Evolutionary conservation across 148 eudicot species (phyloP), one percentile per base, ranked within the genome.

Genomic region (Rhododendron williamsianum): DNA sequence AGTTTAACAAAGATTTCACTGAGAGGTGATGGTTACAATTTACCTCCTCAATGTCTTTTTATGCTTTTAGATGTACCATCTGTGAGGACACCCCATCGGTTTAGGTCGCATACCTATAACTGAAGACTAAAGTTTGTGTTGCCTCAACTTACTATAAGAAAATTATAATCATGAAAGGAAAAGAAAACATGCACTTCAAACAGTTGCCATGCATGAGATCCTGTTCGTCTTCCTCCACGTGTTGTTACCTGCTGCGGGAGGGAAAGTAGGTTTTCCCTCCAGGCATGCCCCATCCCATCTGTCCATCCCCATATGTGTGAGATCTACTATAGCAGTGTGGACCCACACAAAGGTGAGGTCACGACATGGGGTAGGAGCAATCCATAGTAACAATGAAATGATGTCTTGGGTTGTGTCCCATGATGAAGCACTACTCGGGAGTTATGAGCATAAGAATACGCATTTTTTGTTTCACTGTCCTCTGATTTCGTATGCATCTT

Each of bases 1-100:
- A 95, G 90, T 80, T 81, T 36, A 86, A 89, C 78, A 95, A 93
- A 89, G 98, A 97, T 82, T 94, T 97, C 38, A 93, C 86, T 33
- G 98, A 93, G 89, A 94, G 99, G 99, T 95, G 84, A 46, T 79
- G 43, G 83, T 72, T 46, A 13, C 45, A 6, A 76, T 45, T 11
- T 15, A 33, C 46, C 52, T 18, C 81, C 36, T 78, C 16, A 84
- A 23, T 38, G 23, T 85, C 54, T 56, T 71, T 33, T 33, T 35
- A 18, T 33, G 27, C 38, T 43, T 25, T 60, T 25, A 27, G 73
- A 48, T 52, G 13, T 85, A 43, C 21, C 52, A 81, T 73, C 65
- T 23, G 16, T 27, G 3, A 35, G 11, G 33, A 69, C 19, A n/a
- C 79, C 21, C 41, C 69, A 78, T 76, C 52, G 10, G 27, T 76